Conservation (phyloP, 2,329 filamentous ascomycete genomes). For the Exophiala bonariae region DNA sequence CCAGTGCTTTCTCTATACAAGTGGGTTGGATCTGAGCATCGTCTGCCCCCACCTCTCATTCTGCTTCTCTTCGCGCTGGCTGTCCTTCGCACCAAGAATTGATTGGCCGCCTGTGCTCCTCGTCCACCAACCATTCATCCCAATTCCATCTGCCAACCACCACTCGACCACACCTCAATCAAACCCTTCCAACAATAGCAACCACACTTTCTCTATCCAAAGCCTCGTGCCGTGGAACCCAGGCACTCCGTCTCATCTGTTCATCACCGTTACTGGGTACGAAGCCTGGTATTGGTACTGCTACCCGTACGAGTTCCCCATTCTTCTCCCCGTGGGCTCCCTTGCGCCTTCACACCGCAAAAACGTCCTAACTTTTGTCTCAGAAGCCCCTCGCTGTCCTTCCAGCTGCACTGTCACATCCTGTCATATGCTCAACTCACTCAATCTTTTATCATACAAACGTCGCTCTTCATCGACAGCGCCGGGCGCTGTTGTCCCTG, state of each 20-base stretch:
- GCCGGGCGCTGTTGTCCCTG: neutral
- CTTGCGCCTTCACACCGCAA: no score
- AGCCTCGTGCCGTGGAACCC: constrained; percentile 22
- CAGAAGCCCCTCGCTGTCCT: constrained; percentile 16
- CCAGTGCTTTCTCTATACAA: no score
- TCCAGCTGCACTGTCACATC: constrained; percentile 8
- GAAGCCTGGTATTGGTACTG: no score
- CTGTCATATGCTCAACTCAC: no score
- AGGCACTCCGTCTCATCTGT: neutral
- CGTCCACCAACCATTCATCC: constrained; percentile 20
- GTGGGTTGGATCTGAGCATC: constrained; percentile 14
- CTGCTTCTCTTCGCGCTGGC: constrained; percentile 20
- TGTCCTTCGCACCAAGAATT: constrained; percentile 11
- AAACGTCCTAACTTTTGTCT: constrained; percentile 3
- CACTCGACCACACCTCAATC: constrained; percentile 5
- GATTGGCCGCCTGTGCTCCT: constrained; percentile 23
- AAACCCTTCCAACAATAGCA: constrained; percentile 24
- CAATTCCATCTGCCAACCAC: constrained; percentile 3
- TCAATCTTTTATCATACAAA: no score
- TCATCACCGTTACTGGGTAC: neutral
- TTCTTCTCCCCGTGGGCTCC: no score
- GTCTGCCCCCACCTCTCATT: constrained; percentile 13
- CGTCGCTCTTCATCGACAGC: neutral
- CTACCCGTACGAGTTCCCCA: constrained; percentile 15
- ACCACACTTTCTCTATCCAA: constrained; percentile 1